Conservation (phyloP, 192 early-diverging fungal genomes). For the Podila epicladia region DNA sequence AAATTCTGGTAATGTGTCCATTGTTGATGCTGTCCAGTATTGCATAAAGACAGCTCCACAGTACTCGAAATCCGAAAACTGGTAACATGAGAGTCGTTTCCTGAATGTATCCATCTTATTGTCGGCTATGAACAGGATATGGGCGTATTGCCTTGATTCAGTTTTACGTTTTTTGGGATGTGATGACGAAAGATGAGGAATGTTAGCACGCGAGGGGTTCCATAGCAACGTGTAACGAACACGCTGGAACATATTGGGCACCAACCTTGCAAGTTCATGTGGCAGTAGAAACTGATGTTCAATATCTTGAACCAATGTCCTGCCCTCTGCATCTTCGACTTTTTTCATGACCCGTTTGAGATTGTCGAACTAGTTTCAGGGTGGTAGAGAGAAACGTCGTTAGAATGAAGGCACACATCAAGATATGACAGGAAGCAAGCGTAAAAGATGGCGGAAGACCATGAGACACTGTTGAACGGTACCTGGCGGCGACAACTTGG, state of each 20-base stretch:
- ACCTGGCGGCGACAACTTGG: slow-evolving; percentile 56
- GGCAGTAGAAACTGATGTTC: slow-evolving; percentile 46
- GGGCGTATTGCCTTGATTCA: slow-evolving; percentile 48
- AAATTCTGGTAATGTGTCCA: slow-evolving; percentile 47
- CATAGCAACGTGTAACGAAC: not conserved
- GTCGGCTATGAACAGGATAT: slow-evolving; percentile 52
- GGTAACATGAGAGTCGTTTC: slow-evolving; percentile 52
- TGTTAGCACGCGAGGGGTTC: not conserved
- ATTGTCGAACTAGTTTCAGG: slow-evolving; percentile 51
- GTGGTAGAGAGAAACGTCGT: not conserved
- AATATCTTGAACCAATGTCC: slow-evolving; percentile 47
- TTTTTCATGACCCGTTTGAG: slow-evolving; percentile 54
- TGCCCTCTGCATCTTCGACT: slow-evolving; percentile 54
- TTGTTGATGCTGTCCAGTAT: slow-evolving; percentile 37
- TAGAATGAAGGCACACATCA: not conserved
- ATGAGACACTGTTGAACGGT: not conserved
- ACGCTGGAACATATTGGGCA: no score
- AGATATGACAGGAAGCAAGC: not conserved
- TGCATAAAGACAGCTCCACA: slow-evolving; percentile 49
- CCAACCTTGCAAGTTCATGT: slow-evolving; percentile 49
- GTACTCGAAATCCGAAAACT: slow-evolving; percentile 50
- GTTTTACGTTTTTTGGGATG: not conserved
- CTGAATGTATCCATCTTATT: slow-evolving; percentile 53
- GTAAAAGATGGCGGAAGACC: not conserved
- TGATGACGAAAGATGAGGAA: not conserved